Conservation (phyloP, 2,329 filamentous ascomycete genomes). For the Thelonectria rubi region DNA sequence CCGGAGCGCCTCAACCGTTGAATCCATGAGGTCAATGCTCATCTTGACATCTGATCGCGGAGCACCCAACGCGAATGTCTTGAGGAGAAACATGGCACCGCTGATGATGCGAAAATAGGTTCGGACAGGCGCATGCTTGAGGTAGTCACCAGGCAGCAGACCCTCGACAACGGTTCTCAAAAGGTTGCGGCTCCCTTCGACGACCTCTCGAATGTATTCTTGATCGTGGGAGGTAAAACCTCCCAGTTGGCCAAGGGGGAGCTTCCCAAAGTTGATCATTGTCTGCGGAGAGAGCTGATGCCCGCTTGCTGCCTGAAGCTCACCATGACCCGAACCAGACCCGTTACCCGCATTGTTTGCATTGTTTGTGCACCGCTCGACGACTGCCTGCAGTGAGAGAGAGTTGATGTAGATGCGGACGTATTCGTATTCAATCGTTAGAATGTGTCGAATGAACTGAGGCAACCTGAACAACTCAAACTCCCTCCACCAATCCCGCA, state of each 20-base stretch:
- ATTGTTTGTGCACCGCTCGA: slow-evolving; percentile 85
- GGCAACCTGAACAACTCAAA: slow-evolving; percentile 81
- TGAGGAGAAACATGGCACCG: slow-evolving; percentile 84
- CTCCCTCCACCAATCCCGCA: slow-evolving; percentile 81
- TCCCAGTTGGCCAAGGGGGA: slow-evolving; percentile 70
- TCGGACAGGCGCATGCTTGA: slow-evolving; percentile 83
- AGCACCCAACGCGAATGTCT: slow-evolving; percentile 83
- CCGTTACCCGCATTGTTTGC: slow-evolving; percentile 67
- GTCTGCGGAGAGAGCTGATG: slow-evolving; percentile 67
- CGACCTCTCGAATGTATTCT: slow-evolving; percentile 78
- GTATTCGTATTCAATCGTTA: slow-evolving; percentile 96
- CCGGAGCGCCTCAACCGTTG: slow-evolving; percentile 76
- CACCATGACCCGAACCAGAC: slow-evolving; percentile 48
- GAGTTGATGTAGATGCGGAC: slow-evolving; percentile 95
- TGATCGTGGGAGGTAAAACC: slow-evolving; percentile 73
- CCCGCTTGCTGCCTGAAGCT: slow-evolving; percentile 44
- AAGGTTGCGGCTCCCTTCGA: slow-evolving; percentile 80
- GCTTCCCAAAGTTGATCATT: slow-evolving; percentile 70
- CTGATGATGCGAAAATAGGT: slow-evolving; percentile 90
- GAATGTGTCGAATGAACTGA: slow-evolving; percentile 74
- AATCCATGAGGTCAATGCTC: slow-evolving; percentile 78
- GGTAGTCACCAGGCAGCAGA: slow-evolving; percentile 75
- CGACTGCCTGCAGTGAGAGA: slow-evolving; percentile 90
- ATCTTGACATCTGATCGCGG: slow-evolving; percentile 80
- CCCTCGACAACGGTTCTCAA: slow-evolving; percentile 80